These are phyloP conservation scores for Kluyveromyces nonfermentans DNA, from an alignment of 805 yeast genomes.

Conservation along the genomic window DNA sequence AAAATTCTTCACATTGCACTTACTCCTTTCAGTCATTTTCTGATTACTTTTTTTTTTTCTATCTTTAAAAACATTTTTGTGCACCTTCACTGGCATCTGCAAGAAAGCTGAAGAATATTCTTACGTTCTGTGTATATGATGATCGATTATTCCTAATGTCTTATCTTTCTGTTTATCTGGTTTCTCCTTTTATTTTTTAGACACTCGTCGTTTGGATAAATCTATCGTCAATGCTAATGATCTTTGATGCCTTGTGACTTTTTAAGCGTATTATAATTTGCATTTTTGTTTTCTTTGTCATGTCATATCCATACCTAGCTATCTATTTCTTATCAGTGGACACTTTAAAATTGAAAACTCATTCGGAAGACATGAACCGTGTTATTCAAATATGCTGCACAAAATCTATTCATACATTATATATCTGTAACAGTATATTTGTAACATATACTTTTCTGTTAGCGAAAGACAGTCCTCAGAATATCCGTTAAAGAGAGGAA, in stretches of 20 bases:
- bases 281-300: conserved; percentile 4
- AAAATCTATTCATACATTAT: not conserved
- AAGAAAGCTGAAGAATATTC: not conserved
- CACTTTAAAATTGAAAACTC: not conserved
- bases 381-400: not conserved
- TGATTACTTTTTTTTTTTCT: not conserved
- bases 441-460: not conserved
- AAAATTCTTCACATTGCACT: not conserved
- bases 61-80: not conserved
- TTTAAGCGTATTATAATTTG: conserved; percentile 5
- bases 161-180: not conserved
- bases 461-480: not conserved
- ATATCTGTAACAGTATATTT: conserved; percentile 3
- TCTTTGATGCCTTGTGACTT: not conserved
- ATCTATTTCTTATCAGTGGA: not conserved
- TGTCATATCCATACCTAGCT: not conserved
- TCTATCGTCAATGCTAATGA: not conserved
- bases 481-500: too few relatives aligned
- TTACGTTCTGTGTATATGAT: not conserved
- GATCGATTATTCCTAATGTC: not conserved
- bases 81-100: not conserved
- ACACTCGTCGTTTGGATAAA: not conserved
- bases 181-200: not conserved
- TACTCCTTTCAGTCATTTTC: too few relatives aligned
- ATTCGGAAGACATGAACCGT: not conserved